Conservation (phyloP, 352 stramenopile genomes). For the Phytophthora megakarya region DNA sequence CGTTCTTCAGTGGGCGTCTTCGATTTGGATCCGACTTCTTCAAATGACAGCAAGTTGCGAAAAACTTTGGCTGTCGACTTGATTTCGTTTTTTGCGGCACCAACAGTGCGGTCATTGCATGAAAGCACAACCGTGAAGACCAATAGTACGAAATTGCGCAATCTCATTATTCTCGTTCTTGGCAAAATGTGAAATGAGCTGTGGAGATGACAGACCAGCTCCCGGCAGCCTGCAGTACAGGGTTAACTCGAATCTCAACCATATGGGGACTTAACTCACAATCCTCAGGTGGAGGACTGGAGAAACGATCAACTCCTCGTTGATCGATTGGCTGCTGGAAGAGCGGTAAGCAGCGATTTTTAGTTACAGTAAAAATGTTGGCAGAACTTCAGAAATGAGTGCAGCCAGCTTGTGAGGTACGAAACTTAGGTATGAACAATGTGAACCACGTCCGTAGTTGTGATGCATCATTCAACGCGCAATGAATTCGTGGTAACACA, state of each 20-base stretch:
- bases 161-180: constrained; percentile 3
- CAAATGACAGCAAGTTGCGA: constrained; percentile 15
- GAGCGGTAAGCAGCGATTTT: no score
- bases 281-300: constrained; percentile 12
- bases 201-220: not conserved
- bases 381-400: no score
- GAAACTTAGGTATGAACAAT: no score
- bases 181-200: constrained; percentile 14
- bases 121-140: constrained; percentile 1
- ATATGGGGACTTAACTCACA: constrained; percentile 13
- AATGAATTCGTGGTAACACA: no score
- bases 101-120: not conserved
- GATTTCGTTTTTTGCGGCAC: constrained; percentile 2
- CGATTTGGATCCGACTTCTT: constrained; percentile 1
- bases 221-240: not conserved
- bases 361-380: no score
- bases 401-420: no score
- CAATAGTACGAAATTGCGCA: constrained; percentile 6
- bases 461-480: no score
- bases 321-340: constrained; percentile 3
- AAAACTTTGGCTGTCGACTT: not conserved
- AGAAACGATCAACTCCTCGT: constrained; percentile 5
- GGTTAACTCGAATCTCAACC: constrained; percentile 8
- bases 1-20: constrained; percentile 19
- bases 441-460: no score